phyloP scores from a whole-genome alignment of 2,329 filamentous ascomycete species.

The Fusarium marasasianum region DNA sequence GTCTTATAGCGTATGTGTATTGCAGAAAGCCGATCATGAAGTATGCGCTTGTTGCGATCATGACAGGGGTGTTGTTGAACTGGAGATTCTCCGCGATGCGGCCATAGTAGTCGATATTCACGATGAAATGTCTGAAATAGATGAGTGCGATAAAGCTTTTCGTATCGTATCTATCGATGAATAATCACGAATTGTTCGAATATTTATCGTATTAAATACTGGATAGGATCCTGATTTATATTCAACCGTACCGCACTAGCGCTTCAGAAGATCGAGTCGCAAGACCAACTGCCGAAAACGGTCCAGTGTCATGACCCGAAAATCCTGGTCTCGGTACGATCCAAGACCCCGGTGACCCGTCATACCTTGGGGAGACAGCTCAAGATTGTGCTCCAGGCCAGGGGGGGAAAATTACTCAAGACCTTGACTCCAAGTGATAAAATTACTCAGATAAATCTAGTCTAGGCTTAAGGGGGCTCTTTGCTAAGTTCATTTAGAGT shows the following conservation, averaged over 20 bases:
- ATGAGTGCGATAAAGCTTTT: too few relatives aligned
- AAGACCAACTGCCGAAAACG: not conserved
- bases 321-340: too few relatives aligned
- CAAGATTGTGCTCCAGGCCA: fast-evolving
- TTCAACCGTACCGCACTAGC: fast-evolving
- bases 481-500: too few relatives aligned
- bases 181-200: too few relatives aligned
- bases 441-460: too few relatives aligned
- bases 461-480: too few relatives aligned
- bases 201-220: not conserved
- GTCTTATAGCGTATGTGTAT: slow-evolving; percentile 11
- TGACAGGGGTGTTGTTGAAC: fast-evolving
- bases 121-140: not conserved
- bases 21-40: not conserved
- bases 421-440: too few relatives aligned
- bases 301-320: fast-evolving
- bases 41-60: not conserved
- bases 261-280: not conserved
- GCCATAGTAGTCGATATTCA: not conserved
- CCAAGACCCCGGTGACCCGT: not conserved
- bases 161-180: fast-evolving
- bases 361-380: not conserved
- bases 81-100: not conserved
- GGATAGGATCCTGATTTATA: too few relatives aligned
- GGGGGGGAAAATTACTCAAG: too few relatives aligned